Base-by-base conservation (phyloP, 2,329 filamentous ascomycete genomes). In the Neofusicoccum sp. region DNA sequence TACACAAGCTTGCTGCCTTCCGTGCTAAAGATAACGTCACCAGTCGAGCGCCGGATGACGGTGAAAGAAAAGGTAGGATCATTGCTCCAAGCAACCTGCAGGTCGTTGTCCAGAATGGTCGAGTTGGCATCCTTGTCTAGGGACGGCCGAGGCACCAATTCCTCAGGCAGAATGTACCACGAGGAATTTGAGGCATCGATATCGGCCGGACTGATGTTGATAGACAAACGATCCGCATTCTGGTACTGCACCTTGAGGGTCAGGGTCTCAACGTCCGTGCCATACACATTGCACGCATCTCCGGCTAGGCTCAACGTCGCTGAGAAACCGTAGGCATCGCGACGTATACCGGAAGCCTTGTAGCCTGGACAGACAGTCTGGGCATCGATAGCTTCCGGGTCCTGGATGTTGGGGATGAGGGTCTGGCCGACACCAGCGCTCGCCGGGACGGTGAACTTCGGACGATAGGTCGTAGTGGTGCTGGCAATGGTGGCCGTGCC, bases 11-110 rank as follows among this genome's bases (percentile, higher is more conserved):
- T 83, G 2, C 80, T 85, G 4, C 86, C 87, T 16, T 80, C 76
- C 0, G 89, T 92, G 9, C 85, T 84, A 71, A 92, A 93, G 0
- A 93, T 76, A 0, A 87, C 81, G 70, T 93, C 89, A 0, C 85
- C 86, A 74, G 72, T 87, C 58, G 76, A 89, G 74, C 75, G 81
- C 64, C 78, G 88, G 65, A 77, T 84, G 67, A 84, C 81, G 73
- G 75, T 83, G 74, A 81, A 87, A 64, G 75, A 81, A 72, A 88
- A 88, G 0, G 80, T 81, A 1, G 85, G 84, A 6, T 84, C 78
- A 67, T 87, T 86, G 45, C 78, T 79, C 84, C 83, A 86, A 52
- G 75, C 75, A 61, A 88, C 80, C 16, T 80, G 74, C 14, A 88
- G 74, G 64, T 82, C 81, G 50, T 75, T 77, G 28, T 75, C 72